Base-by-base conservation (phyloP, 345 rosid genomes). In the Anacardium occidentale region DNA sequence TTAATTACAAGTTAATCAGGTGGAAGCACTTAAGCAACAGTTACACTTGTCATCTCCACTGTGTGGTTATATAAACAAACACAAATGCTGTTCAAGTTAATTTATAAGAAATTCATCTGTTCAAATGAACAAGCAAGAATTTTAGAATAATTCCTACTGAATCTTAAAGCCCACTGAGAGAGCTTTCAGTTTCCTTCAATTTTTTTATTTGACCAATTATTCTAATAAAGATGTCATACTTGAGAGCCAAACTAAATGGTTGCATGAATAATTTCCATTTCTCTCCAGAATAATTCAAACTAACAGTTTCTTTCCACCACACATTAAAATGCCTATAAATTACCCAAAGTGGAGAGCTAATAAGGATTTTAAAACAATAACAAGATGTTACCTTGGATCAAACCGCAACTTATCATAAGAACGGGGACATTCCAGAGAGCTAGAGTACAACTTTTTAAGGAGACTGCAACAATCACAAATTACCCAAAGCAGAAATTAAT, bases 381-480 rank as follows among this genome's bases (percentile, higher is more conserved):
- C 9, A 62, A 42, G 64, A 21, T 58, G 61, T 52, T 76, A 94
- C 99, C 98, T 85, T 25, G 99, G 99, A 85, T 95, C 87, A 79
- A 95, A 95, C 11, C 84, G 92, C 74, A 95, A 83, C 77, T 85
- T 92, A 70, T 95, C 99, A 74, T 95, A 95, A 50, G 99, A 95
- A 18, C 94, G 94, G 32, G 99, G 99, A 68, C 99, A 95, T 75
- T 95, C 98, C 62, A 84, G 75, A 71, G 84, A 74, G 68, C 20
- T 84, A 45, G 88, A 71, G 77, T 92, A 95, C 79, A 92, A 74
- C 81, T 88, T 95, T 76, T 78, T 95, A 86, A 95, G 77, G 77
- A 95, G 89, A 87, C 99, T 95, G 89, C 88, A 81, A 72, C 50
- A 42, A 67, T 20, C 53, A 57, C 17, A 69, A 61, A 73, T 50